phyloP scores from a whole-genome alignment of 768 basidiomycete genomes.

The Harrya chromipes region DNA sequence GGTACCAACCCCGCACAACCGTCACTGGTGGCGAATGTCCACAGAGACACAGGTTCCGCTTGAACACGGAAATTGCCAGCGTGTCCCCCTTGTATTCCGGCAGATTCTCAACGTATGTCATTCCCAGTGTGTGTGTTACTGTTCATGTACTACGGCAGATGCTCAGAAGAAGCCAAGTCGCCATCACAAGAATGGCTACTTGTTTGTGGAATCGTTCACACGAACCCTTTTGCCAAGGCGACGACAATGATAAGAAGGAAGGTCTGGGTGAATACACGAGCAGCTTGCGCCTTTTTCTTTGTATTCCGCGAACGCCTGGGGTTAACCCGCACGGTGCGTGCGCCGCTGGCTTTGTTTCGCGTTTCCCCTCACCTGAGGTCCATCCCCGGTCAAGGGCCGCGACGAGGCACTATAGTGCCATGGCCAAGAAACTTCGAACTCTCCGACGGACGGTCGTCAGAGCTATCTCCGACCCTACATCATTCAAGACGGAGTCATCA shows the following conservation, averaged over 20 bases:
- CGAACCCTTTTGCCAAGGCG: too few species aligned
- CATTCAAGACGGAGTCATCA: background rate
- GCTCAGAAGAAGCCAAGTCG: background rate
- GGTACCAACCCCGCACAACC: too few species aligned
- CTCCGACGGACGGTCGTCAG: constrained; percentile 21
- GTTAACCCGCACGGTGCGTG: background rate
- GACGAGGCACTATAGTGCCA: background rate
- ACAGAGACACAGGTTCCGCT: too few species aligned
- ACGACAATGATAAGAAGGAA: background rate
- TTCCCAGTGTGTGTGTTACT: background rate
- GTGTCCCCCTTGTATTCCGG: too few species aligned
- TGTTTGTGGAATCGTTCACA: background rate
- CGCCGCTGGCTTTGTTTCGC: background rate
- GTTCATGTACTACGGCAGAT: background rate
- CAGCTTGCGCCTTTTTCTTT: background rate
- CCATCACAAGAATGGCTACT: background rate
- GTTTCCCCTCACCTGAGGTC: background rate
- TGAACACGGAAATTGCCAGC: too few species aligned
- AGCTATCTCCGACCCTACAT: constrained; percentile 16
- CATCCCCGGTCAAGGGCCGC: background rate
- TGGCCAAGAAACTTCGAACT: constrained; percentile 7
- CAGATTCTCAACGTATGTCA: too few species aligned
- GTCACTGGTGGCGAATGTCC: too few species aligned
- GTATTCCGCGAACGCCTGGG: too few species aligned
- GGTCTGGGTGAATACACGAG: background rate